Base-by-base conservation (phyloP, 2,329 filamentous ascomycete species). In the Xylariaceae sp. region DNA sequence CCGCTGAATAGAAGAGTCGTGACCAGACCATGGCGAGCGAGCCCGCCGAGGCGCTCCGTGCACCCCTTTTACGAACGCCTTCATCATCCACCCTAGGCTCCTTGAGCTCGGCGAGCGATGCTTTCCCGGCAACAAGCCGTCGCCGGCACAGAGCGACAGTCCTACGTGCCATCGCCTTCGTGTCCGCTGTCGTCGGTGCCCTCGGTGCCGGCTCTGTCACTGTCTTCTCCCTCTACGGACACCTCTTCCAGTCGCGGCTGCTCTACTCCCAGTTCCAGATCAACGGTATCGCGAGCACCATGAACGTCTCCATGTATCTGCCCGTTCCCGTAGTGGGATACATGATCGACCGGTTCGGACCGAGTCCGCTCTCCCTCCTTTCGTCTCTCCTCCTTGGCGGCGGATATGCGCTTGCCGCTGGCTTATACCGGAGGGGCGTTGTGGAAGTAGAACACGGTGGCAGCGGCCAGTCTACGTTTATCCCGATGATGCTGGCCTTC, bases 211-310 rank as follows among this genome's bases (percentile, higher is more conserved):
- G 90, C 46, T 94, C 87, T 55, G 87, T 97, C 56, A 88, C 88
- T 34, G 85, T 88, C 34, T 98, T 92, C 68, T 95, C 88, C 24
- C 78, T 98, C 21, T 98, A 97, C 61, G 92, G 85, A 7, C 89
- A 87, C 51, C 73, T 94, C 33, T 88, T 98, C 66, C 87, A 95
- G 61, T 83, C 83, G 39, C 81, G 82, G 31, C 73, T 98, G 36
- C 83, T 81, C 57, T 98, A 97, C 65, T 83, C 81, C 3, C 92
- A 98, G 65, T 76, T 92, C 46, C 86, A 92, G 61, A 88, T 98
- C 63, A 97, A 97, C 63, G 79, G 83, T 32, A 54, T 96, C 31
- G 85, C 87, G 45, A 94, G 94, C 52, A 82, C 84, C 12, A 88
- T 88, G 39, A 90, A 89, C 59, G 68, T 97, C 27, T 83, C 86